Base-by-base conservation (phyloP, 176 grass and related monocot genomes). In the Musa schizocarpa region DNA sequence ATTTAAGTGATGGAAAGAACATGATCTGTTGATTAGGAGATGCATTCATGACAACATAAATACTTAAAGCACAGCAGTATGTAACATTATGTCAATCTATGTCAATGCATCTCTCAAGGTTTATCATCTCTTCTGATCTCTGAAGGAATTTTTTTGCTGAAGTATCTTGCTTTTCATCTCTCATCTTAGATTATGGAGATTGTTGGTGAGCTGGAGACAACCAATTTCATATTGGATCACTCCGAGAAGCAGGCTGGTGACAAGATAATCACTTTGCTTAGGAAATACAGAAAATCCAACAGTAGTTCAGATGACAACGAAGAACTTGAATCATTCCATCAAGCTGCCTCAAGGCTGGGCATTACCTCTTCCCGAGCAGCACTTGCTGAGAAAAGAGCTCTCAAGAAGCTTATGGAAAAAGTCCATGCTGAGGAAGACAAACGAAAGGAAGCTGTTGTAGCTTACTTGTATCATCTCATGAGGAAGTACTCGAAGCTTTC, bases 181-280 rank as follows among this genome's bases (percentile, higher is more conserved):
- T 25, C 68, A 71, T 73, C 23, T n/a, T 79, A 99, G 95, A 87
- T 99, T 88, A 79, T 78, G 26, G 86, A 94, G 76, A 91, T 99
- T 81, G 81, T 86, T 73, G 63, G 63, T 12, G 88, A 89, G 80
- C 69, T 99, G 81, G 91, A 94, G 61, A 88, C 91, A 75, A 77
- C 86, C 78, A 81, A 85, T 23, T 99, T 99, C 78, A 74, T 86
- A 76, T 72, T 99, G 76, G 95, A 99, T 82, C 79, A 74, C 63
- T 86, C 86, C 54, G 95, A 99, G 78, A 99, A 94, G 87, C 88
- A 91, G 84, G 90, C 95, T 69, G 95, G 95, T 84, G 95, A 99
- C 63, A 86, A 99, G 23, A 59, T 99, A 51, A 88, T 99, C 62
- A 85, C 88, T 71, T 89, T 99, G 58, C 90, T 99, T 56, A 90